Conservation (phyloP, 164 flowering plant species). For the Houttuynia cordata region DNA sequence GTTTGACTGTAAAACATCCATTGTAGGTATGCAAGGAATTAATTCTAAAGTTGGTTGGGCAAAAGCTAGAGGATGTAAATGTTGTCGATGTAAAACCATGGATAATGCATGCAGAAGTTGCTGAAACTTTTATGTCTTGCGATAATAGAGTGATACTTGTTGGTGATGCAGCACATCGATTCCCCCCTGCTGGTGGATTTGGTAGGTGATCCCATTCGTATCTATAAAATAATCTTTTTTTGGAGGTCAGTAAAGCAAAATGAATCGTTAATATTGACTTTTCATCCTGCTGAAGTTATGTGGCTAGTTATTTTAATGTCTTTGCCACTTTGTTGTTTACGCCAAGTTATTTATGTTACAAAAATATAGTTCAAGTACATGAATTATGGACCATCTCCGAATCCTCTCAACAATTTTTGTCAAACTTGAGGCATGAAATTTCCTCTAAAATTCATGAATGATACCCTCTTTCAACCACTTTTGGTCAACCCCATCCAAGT, state of each 20-base stretch:
- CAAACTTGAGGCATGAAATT: too few species aligned
- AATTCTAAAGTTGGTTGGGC: constrained; percentile 70
- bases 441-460: too few species aligned
- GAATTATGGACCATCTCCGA: too few species aligned
- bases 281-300: too few species aligned
- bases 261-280: too few species aligned
- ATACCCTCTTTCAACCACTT: too few species aligned
- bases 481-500: too few species aligned
- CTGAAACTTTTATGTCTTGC: constrained; percentile 51
- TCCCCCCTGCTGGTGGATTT: constrained; percentile 99
- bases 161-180: constrained; percentile 98
- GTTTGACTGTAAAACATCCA: not conserved
- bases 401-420: too few species aligned
- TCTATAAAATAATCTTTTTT: too few species aligned
- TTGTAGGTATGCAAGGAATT: constrained; percentile 69
- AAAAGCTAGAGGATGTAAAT: constrained; percentile 52
- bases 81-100: constrained; percentile 87
- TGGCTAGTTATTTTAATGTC: not conserved
- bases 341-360: too few species aligned
- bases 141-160: constrained; percentile 62
- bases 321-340: not conserved
- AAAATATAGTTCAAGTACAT: too few species aligned
- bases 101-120: constrained; percentile 99
- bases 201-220: constrained; percentile 30
- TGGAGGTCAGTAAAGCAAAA: too few species aligned